Conservation (phyloP, 1,284 basidiomycete genomes). For the Trichosporon coremiiforme region DNA sequence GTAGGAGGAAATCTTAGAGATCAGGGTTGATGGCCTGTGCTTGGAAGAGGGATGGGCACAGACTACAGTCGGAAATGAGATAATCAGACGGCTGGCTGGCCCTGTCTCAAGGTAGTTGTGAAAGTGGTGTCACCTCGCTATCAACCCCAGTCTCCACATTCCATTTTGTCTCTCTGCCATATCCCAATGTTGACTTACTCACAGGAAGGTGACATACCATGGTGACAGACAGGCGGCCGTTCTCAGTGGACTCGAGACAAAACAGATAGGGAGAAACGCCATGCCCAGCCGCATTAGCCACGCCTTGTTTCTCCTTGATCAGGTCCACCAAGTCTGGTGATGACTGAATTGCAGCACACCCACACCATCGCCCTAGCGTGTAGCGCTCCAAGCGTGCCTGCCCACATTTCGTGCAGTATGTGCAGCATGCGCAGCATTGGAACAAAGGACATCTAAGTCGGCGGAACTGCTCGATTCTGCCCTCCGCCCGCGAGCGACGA, state of each 20-base stretch:
- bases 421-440: no score
- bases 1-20: not conserved
- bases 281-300: not conserved
- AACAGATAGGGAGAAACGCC: not conserved
- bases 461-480: no score
- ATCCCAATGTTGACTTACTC: no score
- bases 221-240: not conserved
- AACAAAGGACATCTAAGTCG: no score
- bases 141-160: no score
- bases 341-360: slow-evolving; percentile 9
- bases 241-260: not conserved
- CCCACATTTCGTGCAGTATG: no score
- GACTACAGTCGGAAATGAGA: not conserved
- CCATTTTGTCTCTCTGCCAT: no score
- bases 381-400: not conserved
- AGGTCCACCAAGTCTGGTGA: not conserved
- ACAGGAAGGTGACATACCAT: no score
- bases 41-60: not conserved
- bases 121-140: no score
- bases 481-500: no score
- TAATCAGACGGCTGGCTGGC: no score
- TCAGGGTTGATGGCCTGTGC: not conserved
- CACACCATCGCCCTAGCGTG: not conserved
- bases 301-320: not conserved
- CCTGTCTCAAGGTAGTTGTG: not conserved